Conservation (phyloP, 2,329 filamentous ascomycete species). For the Penicillium capsulatum region DNA sequence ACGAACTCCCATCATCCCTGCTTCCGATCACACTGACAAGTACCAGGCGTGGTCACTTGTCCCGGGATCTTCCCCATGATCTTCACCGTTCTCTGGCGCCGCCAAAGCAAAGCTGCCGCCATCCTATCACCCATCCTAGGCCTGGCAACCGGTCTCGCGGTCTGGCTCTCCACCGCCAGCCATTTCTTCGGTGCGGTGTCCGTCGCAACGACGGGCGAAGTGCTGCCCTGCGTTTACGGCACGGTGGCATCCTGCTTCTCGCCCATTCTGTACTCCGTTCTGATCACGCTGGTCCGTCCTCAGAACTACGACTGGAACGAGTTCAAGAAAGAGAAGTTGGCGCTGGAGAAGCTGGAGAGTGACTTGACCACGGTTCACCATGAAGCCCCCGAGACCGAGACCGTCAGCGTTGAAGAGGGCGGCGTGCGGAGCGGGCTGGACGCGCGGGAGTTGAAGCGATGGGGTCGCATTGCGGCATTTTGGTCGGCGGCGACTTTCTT, state of each 20-base stretch:
- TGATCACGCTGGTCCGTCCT: slow-evolving; percentile 47
- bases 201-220: slow-evolving; percentile 47
- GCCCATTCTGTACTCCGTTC: slow-evolving; percentile 48
- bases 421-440: slow-evolving; percentile 21
- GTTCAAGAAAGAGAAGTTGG: slow-evolving; percentile 33
- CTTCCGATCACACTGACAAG: too few relatives aligned
- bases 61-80: slow-evolving; percentile 53
- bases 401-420: slow-evolving; percentile 6
- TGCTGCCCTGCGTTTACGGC: slow-evolving; percentile 52
- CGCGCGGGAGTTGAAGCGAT: slow-evolving; percentile 41
- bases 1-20: slow-evolving; percentile 1
- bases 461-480: slow-evolving; percentile 45
- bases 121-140: slow-evolving; percentile 51
- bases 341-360: slow-evolving; percentile 25
- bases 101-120: slow-evolving; percentile 49
- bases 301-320: slow-evolving; percentile 43
- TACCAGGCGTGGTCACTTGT: slow-evolving; percentile 48
- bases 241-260: slow-evolving; percentile 53
- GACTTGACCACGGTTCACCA: slow-evolving; percentile 21
- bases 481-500: slow-evolving; percentile 51
- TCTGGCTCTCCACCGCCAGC: slow-evolving; percentile 51
- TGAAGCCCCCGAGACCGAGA: neutral
- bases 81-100: slow-evolving; percentile 52
- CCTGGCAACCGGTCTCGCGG: slow-evolving; percentile 49
- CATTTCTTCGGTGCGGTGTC: slow-evolving; percentile 47